Base-by-base conservation (phyloP, 768 basidiomycete genomes). In the Goffeauzyma gilvescens region DNA sequence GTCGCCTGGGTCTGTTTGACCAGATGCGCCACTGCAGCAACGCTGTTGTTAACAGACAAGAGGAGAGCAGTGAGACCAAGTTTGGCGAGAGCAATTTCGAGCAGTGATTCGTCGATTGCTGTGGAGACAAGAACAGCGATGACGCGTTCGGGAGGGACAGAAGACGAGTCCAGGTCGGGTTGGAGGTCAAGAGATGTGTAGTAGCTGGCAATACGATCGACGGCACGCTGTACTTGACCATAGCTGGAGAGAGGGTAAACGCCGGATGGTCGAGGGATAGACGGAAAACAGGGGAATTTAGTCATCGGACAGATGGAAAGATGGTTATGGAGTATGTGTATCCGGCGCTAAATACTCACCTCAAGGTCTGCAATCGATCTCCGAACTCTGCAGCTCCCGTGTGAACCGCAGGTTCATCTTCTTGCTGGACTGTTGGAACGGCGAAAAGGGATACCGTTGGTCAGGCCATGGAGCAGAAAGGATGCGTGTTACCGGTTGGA, bases 21-120 rank as follows among this genome's bases (percentile, higher is more conserved):
- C 15, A 74, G 60, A 46, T 71, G 66, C 1, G 69, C 69, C 20
- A 69, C 64, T 4, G 71, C 72, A 4, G 65, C 55, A 0, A 68
- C 61, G 0, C 71, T 71, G 53, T 72, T 73, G 48, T 71, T 71
- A 42, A 67, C 62, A 6, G 67, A 68, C 12, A 70, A 44, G 1
- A 69, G 52, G 10, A 69, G 56, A 12, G 67, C 50, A 7, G 64
- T 51, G 10, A 68, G 53, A 18, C 65, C 67, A 38, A 69, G 54
- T 50, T 67, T 69, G 17, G 62, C 59, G 12, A 69, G 61, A 2
- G 68, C 67, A 35, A 68, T 61, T 45, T 69, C 66, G 15, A 69
- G 65, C 4, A 69, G 55, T 2, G 67, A 56, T 39, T 67, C 65
- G 49, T 69, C 67, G 36, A 68, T 59, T 2, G 67, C 62, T 4